Conservation (phyloP, 257 asterid genomes). For the Gardenia jasminoides region DNA sequence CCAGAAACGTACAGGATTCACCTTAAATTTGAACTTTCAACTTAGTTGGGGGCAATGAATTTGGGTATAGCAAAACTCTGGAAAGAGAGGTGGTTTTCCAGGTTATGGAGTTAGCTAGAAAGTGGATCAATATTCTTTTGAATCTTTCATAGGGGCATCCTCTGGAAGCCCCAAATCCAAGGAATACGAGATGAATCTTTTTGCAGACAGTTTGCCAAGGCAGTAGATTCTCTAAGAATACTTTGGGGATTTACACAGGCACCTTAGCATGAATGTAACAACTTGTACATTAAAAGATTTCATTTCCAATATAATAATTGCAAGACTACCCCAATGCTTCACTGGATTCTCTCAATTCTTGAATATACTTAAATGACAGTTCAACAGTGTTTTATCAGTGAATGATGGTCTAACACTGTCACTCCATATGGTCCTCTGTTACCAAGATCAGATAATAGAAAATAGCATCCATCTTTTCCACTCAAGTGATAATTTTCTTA, state of each 20-base stretch:
- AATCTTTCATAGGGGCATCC: neutral
- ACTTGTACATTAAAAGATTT: neutral
- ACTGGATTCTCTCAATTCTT: neutral
- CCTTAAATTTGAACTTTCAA: neutral
- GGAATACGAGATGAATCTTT: neutral
- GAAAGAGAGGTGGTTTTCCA: neutral
- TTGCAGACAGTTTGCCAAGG: neutral
- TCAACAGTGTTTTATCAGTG: neutral
- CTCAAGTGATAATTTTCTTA: no score
- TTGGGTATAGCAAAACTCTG: neutral
- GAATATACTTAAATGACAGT: neutral
- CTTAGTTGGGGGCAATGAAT: neutral
- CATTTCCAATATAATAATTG: neutral
- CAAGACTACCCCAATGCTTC: neutral
- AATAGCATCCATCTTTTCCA: neutral
- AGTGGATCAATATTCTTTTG: neutral
- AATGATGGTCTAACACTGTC: neutral
- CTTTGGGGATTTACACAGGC: neutral
- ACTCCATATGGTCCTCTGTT: neutral
- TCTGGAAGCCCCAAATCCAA: neutral
- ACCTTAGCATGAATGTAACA: neutral
- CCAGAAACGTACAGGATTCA: neutral
- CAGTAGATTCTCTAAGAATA: neutral
- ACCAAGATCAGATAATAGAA: neutral
- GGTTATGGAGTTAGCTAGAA: neutral